Base-by-base conservation (phyloP, 2,329 filamentous ascomycete genomes). In the Ophiosphaerella korrae region DNA sequence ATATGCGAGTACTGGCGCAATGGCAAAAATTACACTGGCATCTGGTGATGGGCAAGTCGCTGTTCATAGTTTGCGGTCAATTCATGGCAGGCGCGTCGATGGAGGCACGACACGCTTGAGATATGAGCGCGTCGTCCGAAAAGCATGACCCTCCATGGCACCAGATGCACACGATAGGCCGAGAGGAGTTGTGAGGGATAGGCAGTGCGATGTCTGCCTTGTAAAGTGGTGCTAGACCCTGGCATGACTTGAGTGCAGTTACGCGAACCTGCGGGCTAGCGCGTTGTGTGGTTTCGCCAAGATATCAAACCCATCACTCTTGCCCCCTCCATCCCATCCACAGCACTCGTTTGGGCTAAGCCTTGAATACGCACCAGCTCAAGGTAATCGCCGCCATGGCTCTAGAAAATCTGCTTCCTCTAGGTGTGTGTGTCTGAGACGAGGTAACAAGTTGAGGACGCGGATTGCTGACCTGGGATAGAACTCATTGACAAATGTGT, bases 401-500 rank as follows among this genome's bases (percentile, higher is more conserved):
- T 33, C 51, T 62, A 29, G 65, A 69, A 49, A 67, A 64, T 29
- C 55, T 72, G 13, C 63, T 72, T 13, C 69, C 69, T 1, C 68
- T 72, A 24, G 69, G 69, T 71, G 40, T 21, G 18, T 21, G 18
- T 35, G 50, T 36, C 13, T 12, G 31, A 29, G 16, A 9, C 37
- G 8, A 23, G 39, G 26, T 21, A 11, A 13, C 23, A 26, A 24
- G 12, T 34, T 7, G 40, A n/a, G 12, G 7, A 18, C 35, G 42
- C 29, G 18, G 18, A 21, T 35, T 12, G 33, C 64, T 71, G 47
- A 72, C 46, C 33, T n/a, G 23, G 40, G 9, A 34, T 70, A 96
- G 94, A 99, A 78, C 86, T 99, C 72, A 97, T 99, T 75, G 94
- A 99, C 81, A 97, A 97, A 78, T 99, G 94, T 74, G 92, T 99